These are phyloP conservation scores for Saccharomyces uvarum DNA, from an alignment of 1,139 yeast species.

Conservation along the genomic window DNA sequence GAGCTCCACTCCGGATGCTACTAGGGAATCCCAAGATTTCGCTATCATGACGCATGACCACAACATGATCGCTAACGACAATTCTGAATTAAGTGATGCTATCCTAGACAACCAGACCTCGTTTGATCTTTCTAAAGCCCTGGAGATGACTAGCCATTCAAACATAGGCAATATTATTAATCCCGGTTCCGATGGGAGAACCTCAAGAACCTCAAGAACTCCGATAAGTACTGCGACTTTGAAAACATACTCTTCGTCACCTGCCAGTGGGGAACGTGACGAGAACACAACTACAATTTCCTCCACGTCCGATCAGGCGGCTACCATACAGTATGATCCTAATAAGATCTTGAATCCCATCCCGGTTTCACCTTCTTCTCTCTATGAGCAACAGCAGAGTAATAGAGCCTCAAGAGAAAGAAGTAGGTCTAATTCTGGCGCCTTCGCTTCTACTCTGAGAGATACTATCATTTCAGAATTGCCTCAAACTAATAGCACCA, in stretches of 20 bases:
- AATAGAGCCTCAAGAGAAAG: not conserved
- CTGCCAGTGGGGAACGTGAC: not conserved
- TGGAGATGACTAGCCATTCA: constrained; percentile 22
- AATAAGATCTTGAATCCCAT: not conserved
- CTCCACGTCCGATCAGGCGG: not conserved
- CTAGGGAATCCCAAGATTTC: not conserved
- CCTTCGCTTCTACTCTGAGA: not conserved
- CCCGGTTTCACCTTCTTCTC: not conserved
- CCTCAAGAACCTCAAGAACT: not conserved
- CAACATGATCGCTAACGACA: not conserved
- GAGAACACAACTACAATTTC: not conserved
- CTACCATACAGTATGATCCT: not conserved
- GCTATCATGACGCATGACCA: not conserved
- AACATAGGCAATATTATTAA: not conserved
- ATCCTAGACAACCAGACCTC: constrained; percentile 14
- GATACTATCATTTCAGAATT: constrained; percentile 2
- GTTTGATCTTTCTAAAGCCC: constrained; percentile 29
- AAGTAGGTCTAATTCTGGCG: not conserved
- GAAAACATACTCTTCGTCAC: not conserved
- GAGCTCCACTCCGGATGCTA: not conserved
- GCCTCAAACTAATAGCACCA: not conserved
- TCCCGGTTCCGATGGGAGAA: not conserved
- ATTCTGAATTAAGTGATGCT: not conserved
- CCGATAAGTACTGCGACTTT: not conserved
- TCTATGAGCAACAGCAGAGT: not conserved